Percentiles rank a stretch among this genome's conserved stretches.
phyloP scores from a whole-genome alignment of 83 land plant species.

The Isoetes engelmannii region DNA sequence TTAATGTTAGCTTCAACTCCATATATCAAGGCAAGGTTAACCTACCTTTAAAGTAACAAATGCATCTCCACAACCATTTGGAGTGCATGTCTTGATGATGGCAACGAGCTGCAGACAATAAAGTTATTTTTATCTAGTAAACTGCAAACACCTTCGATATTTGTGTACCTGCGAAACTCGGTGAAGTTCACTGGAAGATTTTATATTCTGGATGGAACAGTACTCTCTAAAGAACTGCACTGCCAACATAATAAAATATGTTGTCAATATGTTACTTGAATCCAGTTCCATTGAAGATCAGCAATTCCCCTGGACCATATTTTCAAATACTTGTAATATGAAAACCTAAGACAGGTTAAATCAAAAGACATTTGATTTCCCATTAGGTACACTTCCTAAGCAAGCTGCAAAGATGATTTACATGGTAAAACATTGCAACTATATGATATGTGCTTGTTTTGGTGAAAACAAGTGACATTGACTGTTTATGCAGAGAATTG shows the following conservation, averaged over 20 bases:
- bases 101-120: conserved; percentile 20
- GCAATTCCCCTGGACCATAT: neutral
- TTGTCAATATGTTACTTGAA: neutral
- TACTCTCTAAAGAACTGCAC: conserved; percentile 4
- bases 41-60: conserved; percentile 26
- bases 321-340: too few species aligned
- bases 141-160: neutral
- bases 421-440: neutral
- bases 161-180: conserved; percentile 20
- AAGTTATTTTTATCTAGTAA: neutral
- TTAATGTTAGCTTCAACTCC: too few species aligned
- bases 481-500: neutral
- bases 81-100: conserved; percentile 19
- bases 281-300: neutral
- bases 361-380: too few species aligned
- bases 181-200: conserved; percentile 2
- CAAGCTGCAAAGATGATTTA: too few species aligned
- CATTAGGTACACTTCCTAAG: too few species aligned
- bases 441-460: neutral
- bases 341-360: too few species aligned
- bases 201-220: conserved; percentile 16
- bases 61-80: conserved; percentile 23
- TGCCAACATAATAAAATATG: conserved; percentile 3
- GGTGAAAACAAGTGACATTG: neutral
- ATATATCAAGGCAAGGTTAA: too few species aligned